A percentile compares a stretch with the other conserved stretches of the same genome.
These are phyloP conservation scores for Gracilaria gracilis DNA, from an alignment of 23 red algal species.

Conservation along the genomic window DNA sequence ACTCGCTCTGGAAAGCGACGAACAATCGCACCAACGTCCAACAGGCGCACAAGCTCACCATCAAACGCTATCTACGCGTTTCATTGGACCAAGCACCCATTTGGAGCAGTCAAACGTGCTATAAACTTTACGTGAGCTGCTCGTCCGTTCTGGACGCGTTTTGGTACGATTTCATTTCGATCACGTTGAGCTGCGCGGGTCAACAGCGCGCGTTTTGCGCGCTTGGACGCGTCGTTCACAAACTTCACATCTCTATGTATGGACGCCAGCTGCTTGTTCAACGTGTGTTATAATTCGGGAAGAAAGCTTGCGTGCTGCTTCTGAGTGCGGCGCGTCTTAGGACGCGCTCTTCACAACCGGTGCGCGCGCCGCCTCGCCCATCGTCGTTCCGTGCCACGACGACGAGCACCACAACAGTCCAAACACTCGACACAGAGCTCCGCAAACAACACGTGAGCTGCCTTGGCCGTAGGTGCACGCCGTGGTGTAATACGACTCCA, in stretches of 20 bases:
- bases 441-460: no score
- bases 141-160: slow-evolving; percentile 40
- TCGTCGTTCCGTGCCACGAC: no score
- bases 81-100: slow-evolving; percentile 44
- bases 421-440: no score
- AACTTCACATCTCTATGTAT: slow-evolving; percentile 18
- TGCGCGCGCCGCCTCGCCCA: no score
- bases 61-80: neutral
- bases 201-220: slow-evolving; percentile 16
- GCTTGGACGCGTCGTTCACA: slow-evolving; percentile 29
- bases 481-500: no score
- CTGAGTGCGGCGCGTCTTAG: no score
- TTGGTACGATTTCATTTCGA: slow-evolving; percentile 53
- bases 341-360: no score
- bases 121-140: neutral
- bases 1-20: neutral
- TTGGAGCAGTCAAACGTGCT: slow-evolving; percentile 54
- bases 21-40: neutral
- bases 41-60: neutral
- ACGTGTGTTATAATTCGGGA: slow-evolving; percentile 34
- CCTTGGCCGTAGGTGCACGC: no score
- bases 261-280: slow-evolving; percentile 41
- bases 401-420: no score
- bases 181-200: slow-evolving; percentile 41
- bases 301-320: no score